Percentiles rank a stretch among this genome's conserved stretches.
Evolutionary conservation across 1,284 basidiomycete species (phyloP).

Genomic region (Ganoderma sinense): DNA sequence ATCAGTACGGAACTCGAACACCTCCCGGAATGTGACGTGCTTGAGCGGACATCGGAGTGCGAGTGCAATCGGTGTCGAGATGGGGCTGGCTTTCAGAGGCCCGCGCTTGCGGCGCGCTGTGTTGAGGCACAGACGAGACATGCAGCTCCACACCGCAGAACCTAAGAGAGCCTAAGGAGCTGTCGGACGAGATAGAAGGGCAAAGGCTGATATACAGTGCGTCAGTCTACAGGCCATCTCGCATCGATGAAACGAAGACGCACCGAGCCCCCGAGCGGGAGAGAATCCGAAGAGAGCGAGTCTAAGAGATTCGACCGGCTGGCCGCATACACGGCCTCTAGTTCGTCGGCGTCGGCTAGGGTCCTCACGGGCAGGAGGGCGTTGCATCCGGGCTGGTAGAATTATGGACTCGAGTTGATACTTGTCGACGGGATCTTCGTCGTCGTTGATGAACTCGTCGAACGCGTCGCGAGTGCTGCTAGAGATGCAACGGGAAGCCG

Average conservation of each 20-base stretch:
- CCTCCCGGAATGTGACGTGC: too few relatives aligned
- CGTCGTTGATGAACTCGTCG: slow-evolving; percentile 16
- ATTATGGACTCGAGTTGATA: not conserved
- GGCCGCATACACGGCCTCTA: not conserved
- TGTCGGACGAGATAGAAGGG: too few relatives aligned
- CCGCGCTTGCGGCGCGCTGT: not conserved
- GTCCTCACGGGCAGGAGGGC: slow-evolving; percentile 3
- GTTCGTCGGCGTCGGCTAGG: slow-evolving; percentile 4
- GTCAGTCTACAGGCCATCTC: not conserved
- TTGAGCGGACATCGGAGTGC: too few relatives aligned
- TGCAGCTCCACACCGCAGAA: not conserved
- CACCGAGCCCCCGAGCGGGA: slow-evolving; percentile 16
- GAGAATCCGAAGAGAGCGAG: slow-evolving; percentile 4
- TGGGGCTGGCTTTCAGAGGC: not conserved
- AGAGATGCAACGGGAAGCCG: not conserved
- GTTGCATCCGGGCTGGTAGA: not conserved
- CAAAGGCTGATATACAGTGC: slow-evolving; percentile 1
- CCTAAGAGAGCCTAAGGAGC: not conserved
- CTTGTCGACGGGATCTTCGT: slow-evolving; percentile 10
- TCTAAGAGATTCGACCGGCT: slow-evolving; percentile 5
- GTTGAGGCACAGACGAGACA: slow-evolving; percentile 2
- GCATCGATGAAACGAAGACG: not conserved
- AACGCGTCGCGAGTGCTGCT: not conserved
- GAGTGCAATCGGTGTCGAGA: too few relatives aligned
- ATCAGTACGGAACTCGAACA: too few relatives aligned